phyloP scores from a whole-genome alignment of 2,329 filamentous ascomycete genomes.

The Arthrobotrys sinensis region DNA sequence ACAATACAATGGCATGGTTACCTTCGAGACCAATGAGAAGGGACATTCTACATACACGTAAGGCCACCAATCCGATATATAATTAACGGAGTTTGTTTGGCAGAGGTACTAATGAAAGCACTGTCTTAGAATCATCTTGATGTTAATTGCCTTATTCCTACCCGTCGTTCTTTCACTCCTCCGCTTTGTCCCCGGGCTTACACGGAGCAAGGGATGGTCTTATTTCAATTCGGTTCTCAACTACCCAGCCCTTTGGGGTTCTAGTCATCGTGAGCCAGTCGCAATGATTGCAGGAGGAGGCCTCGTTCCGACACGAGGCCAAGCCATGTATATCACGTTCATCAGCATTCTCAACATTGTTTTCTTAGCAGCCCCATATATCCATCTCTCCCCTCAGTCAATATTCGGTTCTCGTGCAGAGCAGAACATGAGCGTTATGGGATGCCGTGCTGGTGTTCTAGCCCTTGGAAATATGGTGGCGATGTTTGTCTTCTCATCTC shows the following conservation, averaged over 20 bases:
- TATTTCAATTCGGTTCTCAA: constrained; percentile 66
- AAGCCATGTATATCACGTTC: constrained; percentile 66
- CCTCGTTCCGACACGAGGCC: constrained; percentile 67
- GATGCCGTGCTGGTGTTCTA: constrained; percentile 63
- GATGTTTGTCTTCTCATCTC: constrained; percentile 66
- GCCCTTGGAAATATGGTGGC: constrained; percentile 66
- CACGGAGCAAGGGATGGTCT: constrained; percentile 63
- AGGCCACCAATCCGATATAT: not conserved
- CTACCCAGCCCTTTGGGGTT: constrained; percentile 66
- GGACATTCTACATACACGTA: constrained; percentile 64
- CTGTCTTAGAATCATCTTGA: constrained; percentile 62
- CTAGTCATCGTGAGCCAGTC: constrained; percentile 65
- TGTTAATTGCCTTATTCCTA: constrained; percentile 66
- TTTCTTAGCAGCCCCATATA: constrained; percentile 64
- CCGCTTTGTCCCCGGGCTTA: constrained; percentile 66
- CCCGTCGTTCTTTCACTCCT: constrained; percentile 66
- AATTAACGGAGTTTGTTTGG: not conserved
- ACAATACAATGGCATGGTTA: constrained; percentile 72
- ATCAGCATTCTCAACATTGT: constrained; percentile 67
- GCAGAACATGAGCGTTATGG: constrained; percentile 66
- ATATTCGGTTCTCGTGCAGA: constrained; percentile 63
- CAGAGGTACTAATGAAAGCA: constrained; percentile 1
- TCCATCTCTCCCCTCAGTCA: constrained; percentile 65
- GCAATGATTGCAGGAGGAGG: constrained; percentile 63
- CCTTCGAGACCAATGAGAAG: constrained; percentile 71